Evolutionary conservation across 1,139 yeast genomes (phyloP), one percentile per base, ranked within the genome.

Genomic region (Candida sp.): DNA sequence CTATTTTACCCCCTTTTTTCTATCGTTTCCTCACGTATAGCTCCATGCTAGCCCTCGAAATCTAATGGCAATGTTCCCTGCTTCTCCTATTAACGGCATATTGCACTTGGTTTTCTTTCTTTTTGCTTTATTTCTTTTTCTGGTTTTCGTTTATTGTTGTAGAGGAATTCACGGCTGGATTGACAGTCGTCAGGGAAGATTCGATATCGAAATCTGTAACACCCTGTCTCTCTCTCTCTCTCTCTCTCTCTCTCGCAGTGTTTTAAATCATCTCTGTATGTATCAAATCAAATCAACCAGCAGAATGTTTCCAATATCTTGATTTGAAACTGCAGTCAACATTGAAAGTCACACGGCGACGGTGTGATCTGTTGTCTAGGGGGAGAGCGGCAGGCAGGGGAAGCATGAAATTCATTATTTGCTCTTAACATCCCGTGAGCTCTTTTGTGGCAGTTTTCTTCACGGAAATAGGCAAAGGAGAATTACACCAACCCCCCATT

Each of bases 111-210:
- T 17, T 17, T 17, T 17, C 17, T 17, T 17, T 17, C 17, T 17
- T 17, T 17, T 32, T 32, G 11, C 11, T 30, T 30, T 9, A 2
- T 30, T 30, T 30, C 32, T 30, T 7, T 9, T 32, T 32, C 34
- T 32, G 9, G 34, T 17, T 17, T 17, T 17, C 17, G 17, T 17
- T 17, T 17, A 17, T 17, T 17, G 17, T 17, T 17, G 17, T 17
- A 28, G 39, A 35, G 39, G 39, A 22, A 22, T 35, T 35, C 39
- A 35, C 39, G 39, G 39, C 39, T 35, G 39, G 39, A 35, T 35
- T 35, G 25, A 35, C 39, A 35, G 39, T 35, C 6, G 8, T 9
- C 7, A 33, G 17, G 17, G n/a, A 11, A 32, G n/a, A 32, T 32
- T 7, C 11, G 32, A 32, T 6, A 28, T 28, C 31, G 31, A 28